These are phyloP conservation scores for Trametes maxima DNA, from an alignment of 768 basidiomycete genomes.

Conservation along the genomic window DNA sequence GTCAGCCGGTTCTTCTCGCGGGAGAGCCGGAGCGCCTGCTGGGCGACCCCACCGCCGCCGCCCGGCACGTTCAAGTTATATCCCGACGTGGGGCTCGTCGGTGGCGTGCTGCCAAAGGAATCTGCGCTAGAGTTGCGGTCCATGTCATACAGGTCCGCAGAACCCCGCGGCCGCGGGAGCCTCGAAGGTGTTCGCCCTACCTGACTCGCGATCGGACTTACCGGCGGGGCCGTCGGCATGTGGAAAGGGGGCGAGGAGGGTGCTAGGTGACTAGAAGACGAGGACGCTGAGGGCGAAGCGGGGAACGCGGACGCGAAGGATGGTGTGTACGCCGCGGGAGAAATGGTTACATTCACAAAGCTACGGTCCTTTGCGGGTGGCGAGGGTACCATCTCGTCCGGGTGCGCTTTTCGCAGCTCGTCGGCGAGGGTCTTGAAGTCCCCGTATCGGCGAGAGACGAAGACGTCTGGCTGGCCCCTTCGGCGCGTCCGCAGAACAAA, in stretches of 20 bases:
- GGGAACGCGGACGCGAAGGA: not conserved
- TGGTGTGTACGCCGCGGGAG: conserved; percentile 28
- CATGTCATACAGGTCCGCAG: conserved; percentile 13
- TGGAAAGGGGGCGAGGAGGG: conserved; percentile 5
- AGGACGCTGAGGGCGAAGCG: conserved; percentile 9
- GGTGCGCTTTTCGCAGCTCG: conserved; percentile 89
- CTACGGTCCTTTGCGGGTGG: conserved; percentile 92
- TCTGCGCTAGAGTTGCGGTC: conserved; percentile 27
- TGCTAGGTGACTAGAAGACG: conserved; percentile 6
- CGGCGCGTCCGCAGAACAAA: conserved; percentile 91
- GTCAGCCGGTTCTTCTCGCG: conserved; percentile 96
- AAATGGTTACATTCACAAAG: conserved; percentile 51
- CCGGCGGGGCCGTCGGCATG: conserved; percentile 3
- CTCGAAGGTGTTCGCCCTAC: conserved; percentile 2
- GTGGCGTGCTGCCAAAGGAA: conserved; percentile 23
- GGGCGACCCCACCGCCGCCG: conserved; percentile 15
- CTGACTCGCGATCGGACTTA: conserved; percentile 13
- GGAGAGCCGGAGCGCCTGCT: conserved; percentile 51
- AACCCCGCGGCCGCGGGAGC: not conserved
- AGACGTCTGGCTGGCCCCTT: conserved; percentile 70
- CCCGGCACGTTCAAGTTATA: conserved; percentile 15
- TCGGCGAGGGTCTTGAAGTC: conserved; percentile 89
- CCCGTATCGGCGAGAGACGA: conserved; percentile 91
- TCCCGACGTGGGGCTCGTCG: conserved; percentile 22
- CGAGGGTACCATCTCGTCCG: conserved; percentile 74